phyloP scores from a whole-genome alignment of 2,329 filamentous ascomycete species.

The Teratosphaeria zuluensis region DNA sequence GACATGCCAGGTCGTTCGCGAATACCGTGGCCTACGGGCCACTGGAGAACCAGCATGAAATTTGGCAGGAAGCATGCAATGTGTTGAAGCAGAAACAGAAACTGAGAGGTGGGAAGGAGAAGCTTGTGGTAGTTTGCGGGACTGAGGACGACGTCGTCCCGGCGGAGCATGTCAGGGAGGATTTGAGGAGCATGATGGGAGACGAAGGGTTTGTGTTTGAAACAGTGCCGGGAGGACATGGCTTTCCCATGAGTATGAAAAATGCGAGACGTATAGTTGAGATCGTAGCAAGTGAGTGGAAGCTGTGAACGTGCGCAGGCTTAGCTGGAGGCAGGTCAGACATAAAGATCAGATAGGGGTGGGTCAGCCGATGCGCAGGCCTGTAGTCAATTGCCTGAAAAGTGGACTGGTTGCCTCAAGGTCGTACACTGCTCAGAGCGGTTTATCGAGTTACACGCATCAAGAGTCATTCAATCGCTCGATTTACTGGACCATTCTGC shows the following conservation, averaged over 20 bases:
- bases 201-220: not conserved
- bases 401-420: too few relatives aligned
- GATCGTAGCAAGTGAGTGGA: slow-evolving; percentile 1
- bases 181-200: slow-evolving; percentile 3
- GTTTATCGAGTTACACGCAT: too few relatives aligned
- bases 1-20: slow-evolving; percentile 10
- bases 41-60: slow-evolving; percentile 6
- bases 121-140: slow-evolving; percentile 3
- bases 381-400: not conserved
- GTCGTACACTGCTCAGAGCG: too few relatives aligned
- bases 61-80: slow-evolving; percentile 9
- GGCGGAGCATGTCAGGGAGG: slow-evolving; percentile 1
- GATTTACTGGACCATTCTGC: too few relatives aligned
- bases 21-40: slow-evolving; percentile 11
- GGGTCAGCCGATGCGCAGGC: not conserved
- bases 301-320: not conserved
- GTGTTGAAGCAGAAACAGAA: slow-evolving; percentile 2
- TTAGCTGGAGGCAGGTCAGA: not conserved
- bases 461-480: too few relatives aligned
- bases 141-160: slow-evolving; percentile 3
- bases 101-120: not conserved
- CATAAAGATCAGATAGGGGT: not conserved
- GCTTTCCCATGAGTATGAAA: not conserved
- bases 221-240: slow-evolving; percentile 3
- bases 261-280: slow-evolving; percentile 2